Evolutionary conservation across 23 red algal species (phyloP).

Genomic region (Gracilaria vermiculophylla): DNA sequence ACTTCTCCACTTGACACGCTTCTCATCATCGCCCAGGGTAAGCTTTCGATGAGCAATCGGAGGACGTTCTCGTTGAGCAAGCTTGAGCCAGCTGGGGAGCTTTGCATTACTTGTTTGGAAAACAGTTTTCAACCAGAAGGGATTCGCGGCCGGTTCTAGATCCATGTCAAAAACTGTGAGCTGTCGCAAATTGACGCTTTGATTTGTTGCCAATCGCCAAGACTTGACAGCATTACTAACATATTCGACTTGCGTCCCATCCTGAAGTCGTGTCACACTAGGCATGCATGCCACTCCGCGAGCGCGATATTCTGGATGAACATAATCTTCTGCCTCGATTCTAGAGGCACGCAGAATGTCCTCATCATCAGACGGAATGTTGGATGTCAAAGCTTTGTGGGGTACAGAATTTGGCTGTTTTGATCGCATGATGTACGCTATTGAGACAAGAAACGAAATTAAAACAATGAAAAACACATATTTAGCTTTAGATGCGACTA

Average conservation of each 20-base stretch:
- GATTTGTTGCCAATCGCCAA: conserved; percentile 55
- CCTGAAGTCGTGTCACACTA: conserved; percentile 20
- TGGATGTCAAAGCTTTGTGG: background rate
- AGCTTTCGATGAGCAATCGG: background rate
- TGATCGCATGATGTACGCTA: background rate
- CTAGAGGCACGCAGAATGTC: background rate
- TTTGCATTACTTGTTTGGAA: background rate
- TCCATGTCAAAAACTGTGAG: conserved; percentile 71
- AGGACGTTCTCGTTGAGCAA: background rate
- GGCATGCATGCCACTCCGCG: conserved; percentile 60
- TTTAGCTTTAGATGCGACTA: background rate
- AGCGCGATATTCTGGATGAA: background rate
- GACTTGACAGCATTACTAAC: conserved; percentile 59
- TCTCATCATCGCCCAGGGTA: conserved; percentile 38
- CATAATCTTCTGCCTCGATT: background rate
- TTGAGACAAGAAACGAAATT: background rate
- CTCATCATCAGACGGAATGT: conserved; percentile 23
- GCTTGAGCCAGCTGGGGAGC: conserved; percentile 24
- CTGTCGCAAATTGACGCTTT: background rate
- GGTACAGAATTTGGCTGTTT: background rate
- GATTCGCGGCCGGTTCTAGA: background rate
- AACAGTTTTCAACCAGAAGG: background rate
- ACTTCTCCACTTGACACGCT: conserved; percentile 57
- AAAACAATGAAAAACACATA: background rate
- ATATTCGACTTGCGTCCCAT: conserved; percentile 40